Conservation (phyloP, 495 filamentous ascomycete species). For the Aspergillus sclerotioniger region DNA sequence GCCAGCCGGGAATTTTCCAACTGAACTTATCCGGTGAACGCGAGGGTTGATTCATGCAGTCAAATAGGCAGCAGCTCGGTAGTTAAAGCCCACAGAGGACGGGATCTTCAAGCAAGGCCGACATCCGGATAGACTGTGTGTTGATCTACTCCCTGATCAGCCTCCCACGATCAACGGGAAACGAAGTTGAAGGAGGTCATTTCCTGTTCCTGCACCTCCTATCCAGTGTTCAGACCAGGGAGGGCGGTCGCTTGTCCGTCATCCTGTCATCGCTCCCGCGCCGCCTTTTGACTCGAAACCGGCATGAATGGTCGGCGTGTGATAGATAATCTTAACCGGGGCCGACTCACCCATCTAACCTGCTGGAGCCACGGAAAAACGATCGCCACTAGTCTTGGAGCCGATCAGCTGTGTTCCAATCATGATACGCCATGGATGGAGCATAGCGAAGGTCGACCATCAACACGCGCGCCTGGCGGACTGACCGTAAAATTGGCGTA, state of each 20-base stretch:
- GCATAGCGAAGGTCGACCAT: constrained; percentile 11
- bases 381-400: constrained; percentile 31
- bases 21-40: constrained; percentile 1
- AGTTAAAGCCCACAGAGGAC: background rate
- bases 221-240: background rate
- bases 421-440: constrained; percentile 25
- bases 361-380: constrained; percentile 16
- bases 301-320: constrained; percentile 6
- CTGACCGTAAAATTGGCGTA: background rate
- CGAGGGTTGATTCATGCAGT: constrained; percentile 2
- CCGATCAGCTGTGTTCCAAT: constrained; percentile 27
- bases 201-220: background rate
- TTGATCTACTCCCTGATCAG: background rate
- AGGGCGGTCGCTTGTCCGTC: background rate
- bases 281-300: background rate
- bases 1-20: background rate
- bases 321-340: constrained; percentile 17
- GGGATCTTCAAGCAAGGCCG: background rate
- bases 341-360: constrained; percentile 8
- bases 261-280: background rate
- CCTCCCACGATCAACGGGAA: background rate
- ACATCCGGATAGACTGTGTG: background rate
- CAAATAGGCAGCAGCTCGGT: background rate
- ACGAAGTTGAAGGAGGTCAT: background rate
- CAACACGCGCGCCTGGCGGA: background rate